Evolutionary conservation across 495 filamentous ascomycete genomes (phyloP).

Genomic region (Cercophora scortea): DNA sequence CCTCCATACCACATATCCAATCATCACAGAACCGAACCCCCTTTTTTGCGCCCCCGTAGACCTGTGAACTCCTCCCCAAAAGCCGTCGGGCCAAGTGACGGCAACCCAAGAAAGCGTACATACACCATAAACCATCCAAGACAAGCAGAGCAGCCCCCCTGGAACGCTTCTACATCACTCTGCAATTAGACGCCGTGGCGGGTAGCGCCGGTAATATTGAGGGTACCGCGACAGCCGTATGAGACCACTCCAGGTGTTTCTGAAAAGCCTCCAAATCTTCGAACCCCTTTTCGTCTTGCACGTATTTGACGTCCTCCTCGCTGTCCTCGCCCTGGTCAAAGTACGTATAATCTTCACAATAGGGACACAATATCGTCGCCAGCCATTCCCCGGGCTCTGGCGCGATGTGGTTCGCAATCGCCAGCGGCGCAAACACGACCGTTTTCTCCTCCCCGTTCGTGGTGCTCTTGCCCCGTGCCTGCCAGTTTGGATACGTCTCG

Average conservation of each 20-base stretch:
- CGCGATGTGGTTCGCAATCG: slow-evolving; percentile 41
- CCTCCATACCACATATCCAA: too few relatives aligned
- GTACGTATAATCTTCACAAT: slow-evolving; percentile 41
- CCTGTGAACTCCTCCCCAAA: too few relatives aligned
- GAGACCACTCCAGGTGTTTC: slow-evolving; percentile 41
- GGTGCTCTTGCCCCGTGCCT: slow-evolving; percentile 12
- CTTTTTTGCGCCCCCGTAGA: too few relatives aligned
- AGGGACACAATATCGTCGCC: slow-evolving; percentile 35
- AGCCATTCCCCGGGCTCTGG: slow-evolving; percentile 34
- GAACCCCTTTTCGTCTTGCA: slow-evolving; percentile 36
- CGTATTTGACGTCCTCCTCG: slow-evolving; percentile 33
- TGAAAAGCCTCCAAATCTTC: slow-evolving; percentile 29
- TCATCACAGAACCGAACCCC: too few relatives aligned
- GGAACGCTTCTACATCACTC: slow-evolving; percentile 31
- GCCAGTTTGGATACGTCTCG: slow-evolving; percentile 23
- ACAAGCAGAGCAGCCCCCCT: too few relatives aligned
- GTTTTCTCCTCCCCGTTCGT: slow-evolving; percentile 29
- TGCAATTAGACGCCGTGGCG: slow-evolving; percentile 15
- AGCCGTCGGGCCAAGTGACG: too few relatives aligned
- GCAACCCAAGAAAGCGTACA: too few relatives aligned
- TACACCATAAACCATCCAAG: too few relatives aligned
- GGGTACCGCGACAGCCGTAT: slow-evolving; percentile 27
- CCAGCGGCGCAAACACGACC: slow-evolving; percentile 39
- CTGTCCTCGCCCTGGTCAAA: slow-evolving; percentile 35
- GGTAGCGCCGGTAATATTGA: slow-evolving; percentile 6